Evolutionary conservation across 345 rosid species (phyloP).

Genomic region (Punica granatum): DNA sequence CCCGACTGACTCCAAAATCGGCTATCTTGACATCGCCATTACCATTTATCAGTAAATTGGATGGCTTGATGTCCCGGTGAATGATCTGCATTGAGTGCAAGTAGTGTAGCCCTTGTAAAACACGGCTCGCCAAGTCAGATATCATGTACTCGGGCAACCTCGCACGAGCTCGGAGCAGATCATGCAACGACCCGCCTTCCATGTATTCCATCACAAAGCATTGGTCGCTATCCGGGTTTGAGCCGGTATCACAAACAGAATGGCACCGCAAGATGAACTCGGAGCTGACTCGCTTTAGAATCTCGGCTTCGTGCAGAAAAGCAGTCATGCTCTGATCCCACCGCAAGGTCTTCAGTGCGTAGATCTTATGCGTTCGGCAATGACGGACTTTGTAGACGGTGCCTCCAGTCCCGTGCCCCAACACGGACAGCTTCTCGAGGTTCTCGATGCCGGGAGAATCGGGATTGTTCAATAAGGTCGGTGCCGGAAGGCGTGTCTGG

Average conservation of each 20-base stretch:
- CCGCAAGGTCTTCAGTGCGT: slow-evolving; percentile 47
- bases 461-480: too few relatives aligned
- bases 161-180: slow-evolving; percentile 16
- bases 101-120: slow-evolving; percentile 40
- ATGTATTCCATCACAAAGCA: slow-evolving; percentile 63
- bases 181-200: slow-evolving; percentile 48
- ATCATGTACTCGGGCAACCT: slow-evolving; percentile 26
- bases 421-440: slow-evolving; percentile 43
- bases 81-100: slow-evolving; percentile 46
- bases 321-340: slow-evolving; percentile 18
- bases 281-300: slow-evolving; percentile 41
- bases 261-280: slow-evolving; percentile 45
- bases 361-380: slow-evolving; percentile 21
- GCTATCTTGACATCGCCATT: slow-evolving; percentile 55
- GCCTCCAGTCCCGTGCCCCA: slow-evolving; percentile 57
- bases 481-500: too few relatives aligned
- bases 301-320: slow-evolving; percentile 42
- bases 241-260: slow-evolving; percentile 19
- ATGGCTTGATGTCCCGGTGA: slow-evolving; percentile 66
- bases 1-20: slow-evolving; percentile 58
- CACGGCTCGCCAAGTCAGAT: slow-evolving; percentile 26
- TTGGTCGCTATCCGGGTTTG: slow-evolving; percentile 16
- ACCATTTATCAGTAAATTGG: slow-evolving; percentile 43
- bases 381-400: slow-evolving; percentile 53
- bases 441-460: slow-evolving; percentile 15